Evolutionary conservation across 1,284 basidiomycete species (phyloP).

Genomic region (Malassezia equina): DNA sequence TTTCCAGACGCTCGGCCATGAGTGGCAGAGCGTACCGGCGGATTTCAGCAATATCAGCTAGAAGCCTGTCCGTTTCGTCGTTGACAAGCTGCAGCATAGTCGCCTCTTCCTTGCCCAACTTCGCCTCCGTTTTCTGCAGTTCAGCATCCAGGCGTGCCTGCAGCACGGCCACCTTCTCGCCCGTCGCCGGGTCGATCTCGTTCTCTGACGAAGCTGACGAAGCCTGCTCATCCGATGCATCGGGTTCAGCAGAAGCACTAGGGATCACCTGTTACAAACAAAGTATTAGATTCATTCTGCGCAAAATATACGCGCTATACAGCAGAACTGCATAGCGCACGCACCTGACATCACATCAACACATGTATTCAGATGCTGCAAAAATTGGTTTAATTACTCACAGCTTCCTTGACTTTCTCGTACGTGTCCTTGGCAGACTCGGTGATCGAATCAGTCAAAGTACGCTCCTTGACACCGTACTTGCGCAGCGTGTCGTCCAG

Average conservation of each 20-base stretch:
- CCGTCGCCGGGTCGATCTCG: neutral
- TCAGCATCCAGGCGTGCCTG: constrained; percentile 15
- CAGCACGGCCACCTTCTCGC: constrained; percentile 1
- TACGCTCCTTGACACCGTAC: constrained; percentile 9
- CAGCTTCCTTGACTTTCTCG: constrained; percentile 2
- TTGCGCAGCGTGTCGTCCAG: constrained; percentile 11
- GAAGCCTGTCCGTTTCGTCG: neutral
- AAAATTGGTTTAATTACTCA: constrained; percentile 1
- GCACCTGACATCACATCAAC: constrained; percentile 1
- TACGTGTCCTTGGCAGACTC: constrained; percentile 14
- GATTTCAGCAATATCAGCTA: neutral
- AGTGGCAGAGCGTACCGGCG: neutral
- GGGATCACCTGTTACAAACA: constrained; percentile 3
- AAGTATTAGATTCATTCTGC: constrained; percentile 10
- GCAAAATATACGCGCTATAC: constrained; percentile 2
- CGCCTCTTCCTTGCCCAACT: constrained; percentile 6
- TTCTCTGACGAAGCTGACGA: neutral
- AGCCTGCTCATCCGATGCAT: neutral
- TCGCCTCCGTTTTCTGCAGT: constrained; percentile 5
- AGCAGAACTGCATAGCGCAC: constrained; percentile 1
- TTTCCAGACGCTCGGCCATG: constrained; percentile 1
- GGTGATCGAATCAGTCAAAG: constrained; percentile 1
- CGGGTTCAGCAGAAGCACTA: neutral
- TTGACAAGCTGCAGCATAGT: neutral
- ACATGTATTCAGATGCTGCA: neutral